These are phyloP conservation scores for Rachicladosporium sp. DNA, from an alignment of 2,329 filamentous ascomycete genomes.

Conservation along the genomic window DNA sequence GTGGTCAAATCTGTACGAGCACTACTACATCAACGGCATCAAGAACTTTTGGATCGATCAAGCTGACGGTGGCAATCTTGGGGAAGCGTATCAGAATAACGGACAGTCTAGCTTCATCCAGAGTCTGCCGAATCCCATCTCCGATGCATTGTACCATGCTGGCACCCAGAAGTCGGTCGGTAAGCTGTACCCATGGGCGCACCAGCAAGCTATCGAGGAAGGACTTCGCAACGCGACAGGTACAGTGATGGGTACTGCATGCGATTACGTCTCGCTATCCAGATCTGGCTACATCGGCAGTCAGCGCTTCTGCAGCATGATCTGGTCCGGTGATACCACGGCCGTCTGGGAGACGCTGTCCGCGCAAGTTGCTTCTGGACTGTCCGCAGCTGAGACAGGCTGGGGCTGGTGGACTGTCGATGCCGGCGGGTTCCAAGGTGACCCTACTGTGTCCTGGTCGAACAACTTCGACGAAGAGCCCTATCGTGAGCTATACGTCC, in stretches of 20 bases:
- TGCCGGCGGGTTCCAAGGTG: slow-evolving; percentile 20
- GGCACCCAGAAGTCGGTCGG: slow-evolving; percentile 19
- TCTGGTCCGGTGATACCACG: slow-evolving; percentile 22
- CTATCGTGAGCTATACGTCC: slow-evolving; percentile 20
- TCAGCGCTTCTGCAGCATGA: slow-evolving; percentile 22
- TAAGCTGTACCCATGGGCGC: slow-evolving; percentile 22
- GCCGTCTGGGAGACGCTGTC: slow-evolving; percentile 20
- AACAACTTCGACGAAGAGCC: slow-evolving; percentile 19
- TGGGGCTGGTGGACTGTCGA: slow-evolving; percentile 22
- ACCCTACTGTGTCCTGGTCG: slow-evolving; percentile 25
- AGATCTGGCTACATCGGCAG: slow-evolving; percentile 22
- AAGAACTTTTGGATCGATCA: slow-evolving; percentile 26
- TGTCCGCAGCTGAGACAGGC: slow-evolving; percentile 18
- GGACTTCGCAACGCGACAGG: slow-evolving; percentile 18
- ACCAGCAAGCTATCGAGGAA: slow-evolving; percentile 21
- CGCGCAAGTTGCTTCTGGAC: slow-evolving; percentile 17
- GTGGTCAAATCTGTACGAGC: slow-evolving; percentile 17
- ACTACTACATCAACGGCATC: slow-evolving; percentile 23
- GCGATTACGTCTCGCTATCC: slow-evolving; percentile 17
- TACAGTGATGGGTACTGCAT: slow-evolving; percentile 15
- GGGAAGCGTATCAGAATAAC: slow-evolving; percentile 28
- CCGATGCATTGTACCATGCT: slow-evolving; percentile 19
- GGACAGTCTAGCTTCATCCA: slow-evolving; percentile 18
- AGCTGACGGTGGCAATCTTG: slow-evolving; percentile 25
- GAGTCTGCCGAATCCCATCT: slow-evolving; percentile 20